phyloP scores from a whole-genome alignment of 1,139 yeast species.

The Scheffersomyces lignicola region DNA sequence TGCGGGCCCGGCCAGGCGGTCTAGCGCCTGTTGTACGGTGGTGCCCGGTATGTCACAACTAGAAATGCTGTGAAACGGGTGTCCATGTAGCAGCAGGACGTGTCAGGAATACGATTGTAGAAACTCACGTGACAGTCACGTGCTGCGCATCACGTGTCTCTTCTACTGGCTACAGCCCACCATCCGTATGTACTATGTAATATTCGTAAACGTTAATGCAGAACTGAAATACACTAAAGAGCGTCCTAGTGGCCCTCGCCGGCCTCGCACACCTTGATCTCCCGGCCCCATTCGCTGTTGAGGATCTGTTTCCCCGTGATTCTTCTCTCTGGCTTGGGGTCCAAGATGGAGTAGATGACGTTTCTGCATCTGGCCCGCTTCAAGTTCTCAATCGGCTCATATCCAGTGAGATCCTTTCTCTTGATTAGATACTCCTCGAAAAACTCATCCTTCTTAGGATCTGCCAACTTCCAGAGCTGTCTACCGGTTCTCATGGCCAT shows the following conservation, averaged over 20 bases:
- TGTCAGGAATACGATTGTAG: too few species aligned
- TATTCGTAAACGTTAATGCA: too few species aligned
- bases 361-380: conserved; percentile 86
- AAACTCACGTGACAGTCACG: too few species aligned
- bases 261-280: conserved; percentile 74
- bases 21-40: too few species aligned
- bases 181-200: too few species aligned
- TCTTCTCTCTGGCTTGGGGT: conserved; percentile 85
- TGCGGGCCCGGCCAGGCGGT: too few species aligned
- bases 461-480: conserved; percentile 88
- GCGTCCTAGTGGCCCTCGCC: conserved; percentile 36
- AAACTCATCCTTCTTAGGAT: conserved; percentile 72
- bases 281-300: conserved; percentile 95
- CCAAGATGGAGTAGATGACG: conserved; percentile 87
- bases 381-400: conserved; percentile 83
- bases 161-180: too few species aligned
- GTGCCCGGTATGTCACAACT: too few species aligned
- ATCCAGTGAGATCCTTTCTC: conserved; percentile 79
- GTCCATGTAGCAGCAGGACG: too few species aligned
- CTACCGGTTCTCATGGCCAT: conserved; percentile 99
- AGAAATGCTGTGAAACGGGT: too few species aligned
- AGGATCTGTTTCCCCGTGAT: conserved; percentile 85
- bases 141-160: too few species aligned
- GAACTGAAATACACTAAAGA: too few species aligned
- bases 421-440: conserved; percentile 71